These are phyloP conservation scores for Pestalotiopsis sp. DNA, from an alignment of 2,329 filamentous ascomycete species.

Conservation along the genomic window DNA sequence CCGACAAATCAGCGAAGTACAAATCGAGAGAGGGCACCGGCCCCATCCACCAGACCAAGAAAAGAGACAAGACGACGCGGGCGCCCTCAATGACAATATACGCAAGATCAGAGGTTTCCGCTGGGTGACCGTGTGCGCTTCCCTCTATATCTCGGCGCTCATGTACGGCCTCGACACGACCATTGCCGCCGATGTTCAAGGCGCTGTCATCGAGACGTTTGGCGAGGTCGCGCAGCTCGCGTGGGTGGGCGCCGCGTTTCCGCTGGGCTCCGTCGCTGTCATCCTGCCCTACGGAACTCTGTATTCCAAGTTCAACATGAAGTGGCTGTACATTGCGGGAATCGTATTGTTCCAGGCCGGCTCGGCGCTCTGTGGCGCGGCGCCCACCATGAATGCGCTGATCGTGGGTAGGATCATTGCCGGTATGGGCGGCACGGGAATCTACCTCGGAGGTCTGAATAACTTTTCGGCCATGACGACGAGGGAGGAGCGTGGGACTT, in stretches of 20 bases:
- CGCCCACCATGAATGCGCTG: slow-evolving; percentile 43
- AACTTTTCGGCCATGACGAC: slow-evolving; percentile 26
- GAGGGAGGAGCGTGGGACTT: slow-evolving; percentile 25
- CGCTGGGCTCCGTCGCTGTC: slow-evolving; percentile 37
- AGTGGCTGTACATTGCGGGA: slow-evolving; percentile 31
- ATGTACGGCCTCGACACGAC: slow-evolving; percentile 44
- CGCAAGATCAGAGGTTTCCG: background rate
- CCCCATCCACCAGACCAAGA: background rate
- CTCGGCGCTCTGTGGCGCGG: slow-evolving; percentile 40
- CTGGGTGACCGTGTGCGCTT: background rate
- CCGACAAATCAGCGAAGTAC: background rate
- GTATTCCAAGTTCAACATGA: slow-evolving; percentile 41
- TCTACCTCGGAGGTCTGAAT: slow-evolving; percentile 36
- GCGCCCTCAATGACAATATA: background rate
- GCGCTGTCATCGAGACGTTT: slow-evolving; percentile 35
- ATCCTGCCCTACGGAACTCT: slow-evolving; percentile 35
- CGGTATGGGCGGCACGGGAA: slow-evolving; percentile 43
- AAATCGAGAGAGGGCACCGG: background rate
- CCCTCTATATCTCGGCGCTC: slow-evolving; percentile 14
- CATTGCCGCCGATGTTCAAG: slow-evolving; percentile 46
- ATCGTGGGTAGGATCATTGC: slow-evolving; percentile 48
- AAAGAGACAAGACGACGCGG: background rate
- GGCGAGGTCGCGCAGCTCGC: slow-evolving; percentile 34
- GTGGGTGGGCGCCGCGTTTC: slow-evolving; percentile 39
- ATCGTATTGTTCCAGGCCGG: slow-evolving; percentile 18